phyloP scores from a whole-genome alignment of 306 rosid genomes.

The Leucaena leucocephala region DNA sequence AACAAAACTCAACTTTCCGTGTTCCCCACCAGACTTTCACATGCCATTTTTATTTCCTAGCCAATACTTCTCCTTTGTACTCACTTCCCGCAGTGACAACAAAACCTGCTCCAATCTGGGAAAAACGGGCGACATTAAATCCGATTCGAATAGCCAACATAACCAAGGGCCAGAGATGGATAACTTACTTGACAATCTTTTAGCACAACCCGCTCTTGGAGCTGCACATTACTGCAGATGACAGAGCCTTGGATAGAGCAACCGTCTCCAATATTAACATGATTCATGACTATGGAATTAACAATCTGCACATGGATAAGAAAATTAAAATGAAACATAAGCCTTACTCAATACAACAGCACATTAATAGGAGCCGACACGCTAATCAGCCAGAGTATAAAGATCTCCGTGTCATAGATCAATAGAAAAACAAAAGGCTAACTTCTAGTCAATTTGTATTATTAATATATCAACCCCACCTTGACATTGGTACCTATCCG shows the following conservation, averaged over 20 bases:
- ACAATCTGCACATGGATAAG: slow-evolving; percentile 57
- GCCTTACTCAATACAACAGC: slow-evolving; percentile 15
- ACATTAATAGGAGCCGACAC: slow-evolving; percentile 7
- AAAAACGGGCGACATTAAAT: slow-evolving; percentile 23
- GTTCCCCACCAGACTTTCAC: slow-evolving; percentile 20
- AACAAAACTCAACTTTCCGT: slow-evolving; percentile 1
- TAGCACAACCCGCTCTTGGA: slow-evolving; percentile 85
- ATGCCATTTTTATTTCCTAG: slow-evolving; percentile 73
- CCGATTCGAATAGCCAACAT: slow-evolving; percentile 29
- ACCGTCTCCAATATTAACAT: slow-evolving; percentile 84
- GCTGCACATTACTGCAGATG: slow-evolving; percentile 91
- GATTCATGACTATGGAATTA: slow-evolving; percentile 91
- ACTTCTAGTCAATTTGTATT: slow-evolving; percentile 30
- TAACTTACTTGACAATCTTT: slow-evolving; percentile 87
- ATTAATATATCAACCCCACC: slow-evolving; percentile 54
- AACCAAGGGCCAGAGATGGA: not conserved
- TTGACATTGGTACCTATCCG: slow-evolving; percentile 96
- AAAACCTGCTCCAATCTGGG: slow-evolving; percentile 89
- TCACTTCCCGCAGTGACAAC: slow-evolving; percentile 89
- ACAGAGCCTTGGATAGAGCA: slow-evolving; percentile 94
- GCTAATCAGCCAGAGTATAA: slow-evolving; percentile 14
- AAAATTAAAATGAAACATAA: slow-evolving; percentile 4
- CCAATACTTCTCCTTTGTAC: slow-evolving; percentile 91
- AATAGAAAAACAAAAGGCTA: slow-evolving; percentile 26
- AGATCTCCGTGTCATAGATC: not conserved